A percentile compares a stretch with the other conserved stretches of the same genome.
phyloP scores from a whole-genome alignment of 2,329 filamentous ascomycete genomes.

The Chrysoporthe puriensis region DNA sequence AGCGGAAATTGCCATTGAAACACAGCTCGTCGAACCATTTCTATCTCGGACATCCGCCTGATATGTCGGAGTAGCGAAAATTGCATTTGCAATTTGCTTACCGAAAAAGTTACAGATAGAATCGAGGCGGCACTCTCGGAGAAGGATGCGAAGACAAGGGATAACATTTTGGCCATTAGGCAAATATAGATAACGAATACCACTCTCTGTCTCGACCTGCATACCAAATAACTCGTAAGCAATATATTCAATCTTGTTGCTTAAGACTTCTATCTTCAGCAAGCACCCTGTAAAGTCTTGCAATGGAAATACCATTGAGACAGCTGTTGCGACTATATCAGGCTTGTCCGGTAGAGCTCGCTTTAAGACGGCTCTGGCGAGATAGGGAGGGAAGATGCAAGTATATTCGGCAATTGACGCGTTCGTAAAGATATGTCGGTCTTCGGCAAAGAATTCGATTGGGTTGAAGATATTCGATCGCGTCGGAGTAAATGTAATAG shows the following conservation, averaged over 20 bases:
- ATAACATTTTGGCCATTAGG: constrained; percentile 1
- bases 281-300: background rate
- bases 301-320: background rate
- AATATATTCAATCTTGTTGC: background rate
- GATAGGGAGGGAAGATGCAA: background rate
- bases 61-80: background rate
- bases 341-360: background rate
- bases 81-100: background rate
- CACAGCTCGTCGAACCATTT: background rate
- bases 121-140: constrained; percentile 5
- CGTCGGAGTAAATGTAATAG: background rate
- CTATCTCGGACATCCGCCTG: background rate
- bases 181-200: constrained; percentile 8
- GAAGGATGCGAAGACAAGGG: background rate
- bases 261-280: background rate
- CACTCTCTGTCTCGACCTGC: constrained; percentile 5
- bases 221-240: background rate
- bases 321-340: background rate
- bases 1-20: background rate
- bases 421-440: background rate
- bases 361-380: background rate
- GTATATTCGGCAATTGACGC: background rate
- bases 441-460: background rate
- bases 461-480: background rate
- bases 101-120: background rate